Conservation (phyloP, 73 alveolate species). For the Effrenium voratum region DNA sequence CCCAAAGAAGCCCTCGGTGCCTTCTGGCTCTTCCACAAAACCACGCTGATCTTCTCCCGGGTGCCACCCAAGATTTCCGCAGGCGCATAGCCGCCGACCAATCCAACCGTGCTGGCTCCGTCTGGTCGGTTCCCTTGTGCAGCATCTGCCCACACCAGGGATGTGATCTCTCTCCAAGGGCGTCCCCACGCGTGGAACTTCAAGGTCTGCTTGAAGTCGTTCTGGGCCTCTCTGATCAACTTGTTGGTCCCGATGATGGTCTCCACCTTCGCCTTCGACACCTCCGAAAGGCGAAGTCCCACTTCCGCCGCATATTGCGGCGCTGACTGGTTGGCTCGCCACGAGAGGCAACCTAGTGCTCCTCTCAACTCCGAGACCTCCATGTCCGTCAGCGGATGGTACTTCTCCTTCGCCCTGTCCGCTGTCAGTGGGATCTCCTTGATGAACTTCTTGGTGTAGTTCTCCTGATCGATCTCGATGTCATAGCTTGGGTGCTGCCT, state of each 20-base stretch:
- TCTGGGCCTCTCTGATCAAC: background rate
- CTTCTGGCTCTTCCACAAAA: background rate
- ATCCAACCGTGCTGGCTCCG: background rate
- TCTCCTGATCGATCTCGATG: background rate
- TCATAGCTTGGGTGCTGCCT: background rate
- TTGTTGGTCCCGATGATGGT: background rate
- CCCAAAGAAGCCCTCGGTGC: background rate
- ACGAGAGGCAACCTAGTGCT: background rate
- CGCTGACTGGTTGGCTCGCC: background rate
- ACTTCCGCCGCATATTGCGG: background rate
- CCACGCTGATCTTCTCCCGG: background rate
- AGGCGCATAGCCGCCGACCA: background rate
- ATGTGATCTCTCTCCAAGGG: background rate
- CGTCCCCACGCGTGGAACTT: background rate
- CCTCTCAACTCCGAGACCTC: slow-evolving; percentile 7
- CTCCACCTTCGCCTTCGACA: background rate
- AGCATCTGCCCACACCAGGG: background rate
- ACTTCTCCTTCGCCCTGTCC: background rate
- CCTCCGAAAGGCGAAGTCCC: background rate
- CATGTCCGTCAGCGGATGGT: background rate
- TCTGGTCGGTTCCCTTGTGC: background rate
- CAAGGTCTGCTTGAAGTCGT: background rate
- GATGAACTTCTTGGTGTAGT: background rate
- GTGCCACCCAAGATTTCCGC: background rate
- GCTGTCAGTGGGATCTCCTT: background rate